Conservation (phyloP, 331 rosid genomes). For the Ulmus americana region DNA sequence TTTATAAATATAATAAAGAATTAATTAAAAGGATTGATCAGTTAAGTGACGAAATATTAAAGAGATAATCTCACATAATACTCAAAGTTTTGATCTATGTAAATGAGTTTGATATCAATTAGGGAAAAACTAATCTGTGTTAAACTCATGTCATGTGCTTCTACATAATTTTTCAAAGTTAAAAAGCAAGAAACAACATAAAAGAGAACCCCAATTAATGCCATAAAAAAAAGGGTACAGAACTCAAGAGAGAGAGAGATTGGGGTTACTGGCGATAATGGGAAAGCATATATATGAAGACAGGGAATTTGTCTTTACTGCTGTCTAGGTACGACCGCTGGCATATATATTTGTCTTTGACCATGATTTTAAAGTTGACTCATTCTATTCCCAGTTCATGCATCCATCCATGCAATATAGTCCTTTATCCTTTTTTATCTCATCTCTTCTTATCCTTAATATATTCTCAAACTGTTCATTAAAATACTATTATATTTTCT, state of each 20-base stretch:
- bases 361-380: slow-evolving; percentile 30
- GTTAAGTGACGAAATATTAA: no score
- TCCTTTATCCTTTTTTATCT: not conserved
- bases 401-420: slow-evolving; percentile 22
- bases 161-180: no score
- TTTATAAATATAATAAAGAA: no score
- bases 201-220: no score
- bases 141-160: no score
- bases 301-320: slow-evolving; percentile 31
- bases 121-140: no score
- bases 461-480: slow-evolving; percentile 11
- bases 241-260: not conserved
- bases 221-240: no score
- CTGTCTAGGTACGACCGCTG: slow-evolving; percentile 28
- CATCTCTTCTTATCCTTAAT: slow-evolving; percentile 7
- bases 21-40: no score
- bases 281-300: slow-evolving; percentile 19
- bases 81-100: no score
- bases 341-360: slow-evolving; percentile 29
- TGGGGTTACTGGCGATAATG: slow-evolving; percentile 11
- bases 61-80: no score
- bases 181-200: no score
- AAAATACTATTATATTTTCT: not conserved
- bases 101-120: no score
- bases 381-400: slow-evolving; percentile 17